A percentile compares a stretch with the other conserved stretches of the same genome.
These are phyloP conservation scores for Lojkania enalia DNA, from an alignment of 2,329 filamentous ascomycete genomes.

Conservation along the genomic window DNA sequence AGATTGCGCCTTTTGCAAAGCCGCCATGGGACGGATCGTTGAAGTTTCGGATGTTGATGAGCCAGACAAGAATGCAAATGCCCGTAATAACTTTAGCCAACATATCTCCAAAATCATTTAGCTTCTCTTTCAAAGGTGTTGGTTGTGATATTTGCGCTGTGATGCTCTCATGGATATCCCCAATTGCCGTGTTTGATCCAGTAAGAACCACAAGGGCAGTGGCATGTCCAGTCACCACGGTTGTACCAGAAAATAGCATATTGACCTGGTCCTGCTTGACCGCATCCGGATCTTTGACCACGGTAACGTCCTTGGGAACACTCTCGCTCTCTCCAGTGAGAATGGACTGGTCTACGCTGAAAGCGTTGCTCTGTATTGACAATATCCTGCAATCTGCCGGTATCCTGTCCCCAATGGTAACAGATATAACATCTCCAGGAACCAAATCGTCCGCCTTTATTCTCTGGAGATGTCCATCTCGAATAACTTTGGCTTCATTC, in stretches of 20 bases:
- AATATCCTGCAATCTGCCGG: conserved; percentile 92
- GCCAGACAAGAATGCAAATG: conserved; percentile 94
- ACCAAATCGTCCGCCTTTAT: conserved; percentile 97
- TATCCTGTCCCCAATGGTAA: conserved; percentile 88
- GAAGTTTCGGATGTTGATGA: conserved; percentile 98
- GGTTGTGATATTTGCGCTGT: conserved; percentile 97
- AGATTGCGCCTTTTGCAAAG: conserved; percentile 96
- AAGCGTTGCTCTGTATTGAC: conserved; percentile 94
- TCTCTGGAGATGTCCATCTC: conserved; percentile 77
- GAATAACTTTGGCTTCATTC: conserved; percentile 92
- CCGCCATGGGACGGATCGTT: conserved; percentile 89
- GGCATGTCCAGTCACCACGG: conserved; percentile 91
- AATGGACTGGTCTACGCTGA: conserved; percentile 94
- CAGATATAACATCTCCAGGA: conserved; percentile 86
- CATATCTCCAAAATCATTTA: conserved; percentile 96
- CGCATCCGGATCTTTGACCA: conserved; percentile 75
- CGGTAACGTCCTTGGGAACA: conserved; percentile 77
- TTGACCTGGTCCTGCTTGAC: conserved; percentile 98
- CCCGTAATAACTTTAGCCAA: conserved; percentile 97
- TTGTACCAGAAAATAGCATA: conserved; percentile 98
- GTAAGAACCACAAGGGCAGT: conserved; percentile 89
- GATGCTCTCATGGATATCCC: conserved; percentile 98
- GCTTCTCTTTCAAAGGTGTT: conserved; percentile 95
- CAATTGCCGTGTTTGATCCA: conserved; percentile 88
- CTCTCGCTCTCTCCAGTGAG: conserved; percentile 97